Evolutionary conservation across 2,329 filamentous ascomycete genomes (phyloP).

Genomic region (Neonectria faginata): DNA sequence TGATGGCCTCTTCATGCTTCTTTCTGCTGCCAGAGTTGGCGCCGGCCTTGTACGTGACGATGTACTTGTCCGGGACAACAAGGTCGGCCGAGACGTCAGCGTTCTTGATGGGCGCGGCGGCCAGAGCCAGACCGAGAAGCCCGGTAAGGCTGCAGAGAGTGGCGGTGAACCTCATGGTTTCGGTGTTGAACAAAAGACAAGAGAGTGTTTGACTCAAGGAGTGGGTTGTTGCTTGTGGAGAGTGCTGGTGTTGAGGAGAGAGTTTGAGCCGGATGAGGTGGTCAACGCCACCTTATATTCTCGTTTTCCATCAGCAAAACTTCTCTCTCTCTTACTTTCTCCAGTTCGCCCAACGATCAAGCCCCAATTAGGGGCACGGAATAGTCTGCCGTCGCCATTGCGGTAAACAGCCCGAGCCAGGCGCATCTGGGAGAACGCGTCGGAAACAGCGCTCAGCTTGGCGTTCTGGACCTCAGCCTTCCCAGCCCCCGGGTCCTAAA

Average conservation of each 20-base stretch:
- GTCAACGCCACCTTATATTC: conserved; percentile 4
- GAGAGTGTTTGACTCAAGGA: neutral
- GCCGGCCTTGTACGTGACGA: conserved; percentile 26
- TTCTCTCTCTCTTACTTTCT: too few relatives aligned
- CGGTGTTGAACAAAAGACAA: neutral
- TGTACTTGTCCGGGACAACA: conserved; percentile 30
- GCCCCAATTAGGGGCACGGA: neutral
- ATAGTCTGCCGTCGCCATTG: neutral
- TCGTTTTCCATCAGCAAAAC: neutral
- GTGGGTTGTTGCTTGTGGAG: neutral
- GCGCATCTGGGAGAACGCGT: neutral
- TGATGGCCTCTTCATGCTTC: conserved; percentile 13
- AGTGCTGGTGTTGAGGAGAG: neutral
- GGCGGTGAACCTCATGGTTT: conserved; percentile 26
- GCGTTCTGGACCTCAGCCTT: neutral
- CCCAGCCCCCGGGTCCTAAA: neutral
- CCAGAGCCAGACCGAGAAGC: conserved; percentile 19
- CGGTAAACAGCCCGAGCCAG: conserved; percentile 5
- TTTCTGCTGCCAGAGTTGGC: neutral
- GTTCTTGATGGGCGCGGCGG: conserved; percentile 23
- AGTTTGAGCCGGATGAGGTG: neutral
- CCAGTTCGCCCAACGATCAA: neutral
- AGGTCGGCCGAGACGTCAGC: conserved; percentile 9
- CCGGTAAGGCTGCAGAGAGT: conserved; percentile 16
- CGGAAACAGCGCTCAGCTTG: neutral